A percentile compares a stretch with the other conserved stretches of the same genome.
phyloP scores from a whole-genome alignment of 345 rosid species.

The Combretum micranthum region DNA sequence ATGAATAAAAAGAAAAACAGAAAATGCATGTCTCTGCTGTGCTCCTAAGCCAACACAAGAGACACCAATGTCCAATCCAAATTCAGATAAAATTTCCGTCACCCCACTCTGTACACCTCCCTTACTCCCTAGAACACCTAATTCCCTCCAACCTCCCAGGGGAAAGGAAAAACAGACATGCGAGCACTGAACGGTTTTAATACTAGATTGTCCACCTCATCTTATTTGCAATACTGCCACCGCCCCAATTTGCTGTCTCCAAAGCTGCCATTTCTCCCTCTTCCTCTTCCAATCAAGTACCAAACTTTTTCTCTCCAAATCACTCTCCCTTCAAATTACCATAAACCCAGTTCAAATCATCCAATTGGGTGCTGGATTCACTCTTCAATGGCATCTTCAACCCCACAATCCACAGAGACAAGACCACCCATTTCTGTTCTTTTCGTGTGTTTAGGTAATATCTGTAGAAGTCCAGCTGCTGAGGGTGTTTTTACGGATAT shows the following conservation, averaged over 20 bases:
- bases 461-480: constrained; percentile 95
- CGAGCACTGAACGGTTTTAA: constrained; percentile 9
- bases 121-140: not conserved
- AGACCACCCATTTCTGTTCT: constrained; percentile 67
- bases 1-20: too few relatives aligned
- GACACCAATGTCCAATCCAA: too few relatives aligned
- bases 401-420: constrained; percentile 22
- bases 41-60: too few relatives aligned
- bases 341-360: constrained; percentile 11
- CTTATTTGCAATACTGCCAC: constrained; percentile 56
- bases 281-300: constrained; percentile 9
- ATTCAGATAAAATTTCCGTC: too few relatives aligned
- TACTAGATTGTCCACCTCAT: constrained; percentile 11
- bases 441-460: constrained; percentile 88
- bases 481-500: constrained; percentile 85
- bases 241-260: constrained; percentile 9
- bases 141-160: constrained; percentile 3
- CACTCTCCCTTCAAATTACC: constrained; percentile 6
- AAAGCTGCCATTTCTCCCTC: constrained; percentile 10
- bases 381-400: constrained; percentile 49
- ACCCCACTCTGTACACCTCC: too few relatives aligned
- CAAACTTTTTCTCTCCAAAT: constrained; percentile 17
- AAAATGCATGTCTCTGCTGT: too few relatives aligned
- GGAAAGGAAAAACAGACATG: not conserved
- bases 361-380: constrained; percentile 14